Conservation (phyloP, 179 eudicot genomes). For the Camellia oleifera region DNA sequence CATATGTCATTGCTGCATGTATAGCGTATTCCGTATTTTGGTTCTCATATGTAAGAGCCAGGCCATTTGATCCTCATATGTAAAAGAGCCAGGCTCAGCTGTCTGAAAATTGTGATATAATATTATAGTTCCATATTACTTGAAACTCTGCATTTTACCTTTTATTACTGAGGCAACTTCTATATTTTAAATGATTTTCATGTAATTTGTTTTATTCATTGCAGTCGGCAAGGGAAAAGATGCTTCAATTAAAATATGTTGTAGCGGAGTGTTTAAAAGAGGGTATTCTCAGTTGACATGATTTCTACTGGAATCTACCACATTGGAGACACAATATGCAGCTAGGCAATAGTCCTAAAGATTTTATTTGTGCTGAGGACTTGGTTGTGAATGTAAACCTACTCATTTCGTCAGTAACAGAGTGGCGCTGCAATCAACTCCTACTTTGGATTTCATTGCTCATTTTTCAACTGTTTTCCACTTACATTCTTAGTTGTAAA, state of each 20-base stretch:
- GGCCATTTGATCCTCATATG: background rate
- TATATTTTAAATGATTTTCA: background rate
- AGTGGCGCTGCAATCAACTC: background rate
- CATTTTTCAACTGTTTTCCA: background rate
- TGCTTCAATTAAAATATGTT: constrained; percentile 54
- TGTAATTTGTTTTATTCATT: constrained; percentile 15
- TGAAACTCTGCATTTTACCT: constrained; percentile 1
- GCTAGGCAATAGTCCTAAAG: background rate
- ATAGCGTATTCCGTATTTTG: background rate
- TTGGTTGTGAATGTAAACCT: background rate
- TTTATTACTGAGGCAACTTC: background rate
- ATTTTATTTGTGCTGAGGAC: background rate
- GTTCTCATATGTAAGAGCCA: background rate
- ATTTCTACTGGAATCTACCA: constrained; percentile 1
- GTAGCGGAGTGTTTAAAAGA: constrained; percentile 60
- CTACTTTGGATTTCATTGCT: background rate
- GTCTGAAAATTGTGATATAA: background rate
- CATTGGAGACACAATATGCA: background rate
- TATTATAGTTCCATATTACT: background rate
- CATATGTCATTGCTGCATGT: constrained; percentile 2
- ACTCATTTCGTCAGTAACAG: no score
- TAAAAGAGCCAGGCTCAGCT: background rate
- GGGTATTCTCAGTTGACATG: constrained; percentile 34
- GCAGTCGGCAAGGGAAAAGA: constrained; percentile 65
- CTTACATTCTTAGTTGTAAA: background rate